phyloP scores from a whole-genome alignment of 768 basidiomycete genomes.

The Boletus sp. region DNA sequence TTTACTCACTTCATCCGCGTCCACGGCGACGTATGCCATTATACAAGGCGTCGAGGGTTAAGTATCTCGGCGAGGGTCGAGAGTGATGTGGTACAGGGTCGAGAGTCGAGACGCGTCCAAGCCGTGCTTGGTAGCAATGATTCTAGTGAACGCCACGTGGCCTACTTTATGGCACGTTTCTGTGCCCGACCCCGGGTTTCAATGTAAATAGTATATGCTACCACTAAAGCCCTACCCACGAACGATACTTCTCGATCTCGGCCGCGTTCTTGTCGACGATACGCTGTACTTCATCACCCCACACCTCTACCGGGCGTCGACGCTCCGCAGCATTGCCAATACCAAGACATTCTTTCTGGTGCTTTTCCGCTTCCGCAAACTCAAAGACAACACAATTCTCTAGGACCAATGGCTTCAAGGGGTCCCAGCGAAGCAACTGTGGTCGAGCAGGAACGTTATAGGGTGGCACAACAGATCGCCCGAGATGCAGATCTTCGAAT shows the following conservation, averaged over 20 bases:
- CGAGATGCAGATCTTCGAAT: conserved; percentile 85
- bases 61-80: not conserved
- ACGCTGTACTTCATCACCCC: conserved; percentile 63
- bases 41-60: not conserved
- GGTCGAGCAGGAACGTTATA: conserved; percentile 71
- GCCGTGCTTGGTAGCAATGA: not conserved
- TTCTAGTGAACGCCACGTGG: conserved; percentile 1
- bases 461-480: conserved; percentile 77
- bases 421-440: conserved; percentile 80
- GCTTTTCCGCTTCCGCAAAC: conserved; percentile 66
- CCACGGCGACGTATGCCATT: conserved; percentile 75
- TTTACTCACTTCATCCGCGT: conserved; percentile 61
- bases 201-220: not conserved
- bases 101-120: not conserved
- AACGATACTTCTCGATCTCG: conserved; percentile 56
- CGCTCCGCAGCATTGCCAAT: conserved; percentile 5
- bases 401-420: conserved; percentile 54
- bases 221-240: conserved; percentile 44
- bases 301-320: conserved; percentile 52
- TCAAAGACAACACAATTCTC: conserved; percentile 90
- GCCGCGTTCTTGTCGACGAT: conserved; percentile 56
- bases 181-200: no score
- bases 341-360: conserved; percentile 46
- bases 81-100: not conserved
- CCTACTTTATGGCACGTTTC: no score